Evolutionary conservation across 768 basidiomycete genomes (phyloP), one percentile per base, ranked within the genome.

Genomic region (Xerocomellus intermedius): DNA sequence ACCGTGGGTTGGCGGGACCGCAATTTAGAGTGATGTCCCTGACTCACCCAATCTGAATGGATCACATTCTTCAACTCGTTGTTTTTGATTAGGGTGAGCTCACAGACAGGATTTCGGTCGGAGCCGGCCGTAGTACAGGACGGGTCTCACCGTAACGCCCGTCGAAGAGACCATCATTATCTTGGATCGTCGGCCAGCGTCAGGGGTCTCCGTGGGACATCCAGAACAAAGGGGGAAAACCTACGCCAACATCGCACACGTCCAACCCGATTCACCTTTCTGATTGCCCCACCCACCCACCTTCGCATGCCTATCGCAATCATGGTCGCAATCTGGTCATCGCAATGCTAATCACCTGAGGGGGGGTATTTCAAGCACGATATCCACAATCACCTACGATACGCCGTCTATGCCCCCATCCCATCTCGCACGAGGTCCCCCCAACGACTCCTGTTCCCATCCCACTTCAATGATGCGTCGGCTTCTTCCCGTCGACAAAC

Each of bases 401-500:
- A 56, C 50, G 8, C 21, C 32, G 26, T 50, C 30, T 14, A 22
- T 19, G 22, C 21, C 42, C 16, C 1, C 33, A 24, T 19, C 21
- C 36, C 32, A 19, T 39, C 30, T 32, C 28, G 44, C 32, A 44
- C 17, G 16, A 19, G 28, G 45, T 6, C 24, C 24, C 21, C 2
- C 21, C n/a, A 10, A 32, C 41, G 7, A 12, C 5, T 42, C 12
- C 38, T 38, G 26, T 35, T 4, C 43, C 30, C 6, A 30, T 17
- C 8, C 26, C 13, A 17, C 16, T 44, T 55, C n/a, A 81, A 58
- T 81, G 79, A 51, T 77, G 81, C 14, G 77, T 73, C 6, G 82
- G 63, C 60, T 83, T 83, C 60, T 82, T 79, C 30, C 82, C 95
- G 69, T 97, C 94, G 24, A 96, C 92, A 69, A 94, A 95, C 93